These are phyloP conservation scores for Saccharomycopsis hybrid DNA, from an alignment of 1,139 yeast species.

Conservation along the genomic window DNA sequence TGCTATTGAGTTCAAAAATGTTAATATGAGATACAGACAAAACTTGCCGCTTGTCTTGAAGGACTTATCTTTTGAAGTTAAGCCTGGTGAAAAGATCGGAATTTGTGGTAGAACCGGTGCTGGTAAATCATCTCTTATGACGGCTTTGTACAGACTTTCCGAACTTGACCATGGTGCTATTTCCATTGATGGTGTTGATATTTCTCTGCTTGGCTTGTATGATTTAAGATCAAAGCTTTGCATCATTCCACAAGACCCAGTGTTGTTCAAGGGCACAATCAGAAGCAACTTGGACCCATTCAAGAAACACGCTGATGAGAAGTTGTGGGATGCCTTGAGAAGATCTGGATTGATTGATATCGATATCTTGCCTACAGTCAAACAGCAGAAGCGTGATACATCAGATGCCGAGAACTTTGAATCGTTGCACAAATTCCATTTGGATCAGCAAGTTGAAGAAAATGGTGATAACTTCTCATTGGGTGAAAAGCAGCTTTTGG, in stretches of 20 bases:
- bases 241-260: slow-evolving; percentile 62
- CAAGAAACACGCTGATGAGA: slow-evolving; percentile 37
- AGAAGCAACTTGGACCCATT: slow-evolving; percentile 55
- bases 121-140: slow-evolving; percentile 56
- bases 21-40: slow-evolving; percentile 51
- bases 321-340: slow-evolving; percentile 47
- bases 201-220: slow-evolving; percentile 38
- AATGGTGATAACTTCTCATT: slow-evolving; percentile 71
- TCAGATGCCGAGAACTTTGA: slow-evolving; percentile 28
- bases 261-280: slow-evolving; percentile 47
- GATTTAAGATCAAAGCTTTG: slow-evolving; percentile 46
- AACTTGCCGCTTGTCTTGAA: slow-evolving; percentile 59
- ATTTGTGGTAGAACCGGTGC: slow-evolving; percentile 65
- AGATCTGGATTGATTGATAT: slow-evolving; percentile 55
- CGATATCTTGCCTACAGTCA: slow-evolving; percentile 31
- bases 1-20: slow-evolving; percentile 42
- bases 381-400: slow-evolving; percentile 28
- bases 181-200: slow-evolving; percentile 45
- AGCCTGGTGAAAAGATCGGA: slow-evolving; percentile 43
- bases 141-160: slow-evolving; percentile 45
- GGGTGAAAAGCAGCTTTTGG: slow-evolving; percentile 72
- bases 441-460: slow-evolving; percentile 61
- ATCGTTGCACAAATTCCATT: slow-evolving; percentile 52
- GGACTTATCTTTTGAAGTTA: slow-evolving; percentile 40
- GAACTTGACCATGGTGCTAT: slow-evolving; percentile 43